Conservation (phyloP, 2,329 filamentous ascomycete genomes). For the Arthrocladium fulminans region DNA sequence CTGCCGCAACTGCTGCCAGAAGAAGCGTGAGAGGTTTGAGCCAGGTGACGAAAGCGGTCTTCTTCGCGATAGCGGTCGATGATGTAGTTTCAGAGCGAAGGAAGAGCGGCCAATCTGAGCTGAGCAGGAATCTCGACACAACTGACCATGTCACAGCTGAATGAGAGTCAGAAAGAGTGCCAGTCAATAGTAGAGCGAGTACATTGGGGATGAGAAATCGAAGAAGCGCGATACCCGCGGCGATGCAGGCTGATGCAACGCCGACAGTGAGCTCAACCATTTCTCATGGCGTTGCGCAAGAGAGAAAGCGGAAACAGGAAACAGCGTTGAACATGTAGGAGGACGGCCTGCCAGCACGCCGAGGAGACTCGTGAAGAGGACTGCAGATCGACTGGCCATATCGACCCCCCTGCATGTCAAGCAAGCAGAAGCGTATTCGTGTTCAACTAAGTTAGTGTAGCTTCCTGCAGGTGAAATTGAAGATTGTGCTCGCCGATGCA, state of each 20-base stretch:
- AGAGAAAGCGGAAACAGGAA: too few species aligned
- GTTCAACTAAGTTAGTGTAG: too few species aligned
- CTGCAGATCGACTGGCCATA: too few species aligned
- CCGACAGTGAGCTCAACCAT: conserved; percentile 30
- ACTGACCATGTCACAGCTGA: conserved; percentile 35
- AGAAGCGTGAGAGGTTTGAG: conserved; percentile 25
- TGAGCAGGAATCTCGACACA: conserved; percentile 28
- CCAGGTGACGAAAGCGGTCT: conserved; percentile 23
- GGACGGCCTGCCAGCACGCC: too few species aligned
- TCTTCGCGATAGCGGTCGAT: conserved; percentile 26
- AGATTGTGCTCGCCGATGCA: too few species aligned
- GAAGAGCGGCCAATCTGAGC: conserved; percentile 36
- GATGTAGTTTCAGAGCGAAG: conserved; percentile 33
- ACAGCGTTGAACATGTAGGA: too few species aligned
- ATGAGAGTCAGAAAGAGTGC: conserved; percentile 30
- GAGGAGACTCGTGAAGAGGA: too few species aligned
- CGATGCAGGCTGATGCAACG: conserved; percentile 35
- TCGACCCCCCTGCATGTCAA: too few species aligned
- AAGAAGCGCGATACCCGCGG: conserved; percentile 31
- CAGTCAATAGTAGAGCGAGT: conserved; percentile 31
- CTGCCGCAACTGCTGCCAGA: conserved; percentile 34
- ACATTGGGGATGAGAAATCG: conserved; percentile 31
- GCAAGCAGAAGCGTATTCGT: too few species aligned
- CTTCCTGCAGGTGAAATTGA: too few species aligned
- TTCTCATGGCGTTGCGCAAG: too few species aligned